Evolutionary conservation across 2,329 filamentous ascomycete genomes (phyloP), one percentile per base, ranked within the genome.

Genomic region (Dothistroma septosporum): DNA sequence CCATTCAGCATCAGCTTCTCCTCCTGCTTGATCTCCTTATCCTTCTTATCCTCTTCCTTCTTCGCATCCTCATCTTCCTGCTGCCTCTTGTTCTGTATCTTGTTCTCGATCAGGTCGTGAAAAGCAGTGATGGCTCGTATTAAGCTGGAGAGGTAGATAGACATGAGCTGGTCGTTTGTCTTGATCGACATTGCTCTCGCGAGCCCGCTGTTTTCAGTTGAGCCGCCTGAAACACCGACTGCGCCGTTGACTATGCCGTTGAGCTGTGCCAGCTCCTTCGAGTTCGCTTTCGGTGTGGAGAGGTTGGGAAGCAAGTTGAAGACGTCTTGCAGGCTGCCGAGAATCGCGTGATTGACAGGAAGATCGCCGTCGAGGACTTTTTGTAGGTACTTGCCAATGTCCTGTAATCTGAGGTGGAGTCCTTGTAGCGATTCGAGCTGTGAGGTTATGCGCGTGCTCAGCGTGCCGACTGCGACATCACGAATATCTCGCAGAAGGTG

Each of bases 71-170:
- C 93, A 73, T 99, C 94, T 74, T 97, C 94, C 73, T 95, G 90
- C 76, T 95, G 91, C 78, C 97, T 92, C 76, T 93, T 86, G 79
- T 99, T 99, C 81, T 97, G 93, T 69, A 97, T 97, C 85, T 99
- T 99, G 82, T 99, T 99, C 82, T 99, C 94, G 68, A 99, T 99
- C 68, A 99, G 80, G 75, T 99, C 94, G 76, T 99, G 94, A 87
- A 97, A 99, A 8, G 94, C 94, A 12, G 94, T 97, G 73, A 99
- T 99, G 60, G 94, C 94, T 63, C 94, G 86, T 78, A 99, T 97
- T 80, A 97, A 80, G 80, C 91, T 96, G 79, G 91, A 96, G 58
- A 99, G 83, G 78, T 99, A 99, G 76, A 99, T 97, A 56, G 92
- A 87, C 90, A 99, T 97, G 66, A 99, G 85, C 80, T 99, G 94